These are phyloP conservation scores for Fagus sylvatica DNA, from an alignment of 306 rosid species.

Conservation along the genomic window DNA sequence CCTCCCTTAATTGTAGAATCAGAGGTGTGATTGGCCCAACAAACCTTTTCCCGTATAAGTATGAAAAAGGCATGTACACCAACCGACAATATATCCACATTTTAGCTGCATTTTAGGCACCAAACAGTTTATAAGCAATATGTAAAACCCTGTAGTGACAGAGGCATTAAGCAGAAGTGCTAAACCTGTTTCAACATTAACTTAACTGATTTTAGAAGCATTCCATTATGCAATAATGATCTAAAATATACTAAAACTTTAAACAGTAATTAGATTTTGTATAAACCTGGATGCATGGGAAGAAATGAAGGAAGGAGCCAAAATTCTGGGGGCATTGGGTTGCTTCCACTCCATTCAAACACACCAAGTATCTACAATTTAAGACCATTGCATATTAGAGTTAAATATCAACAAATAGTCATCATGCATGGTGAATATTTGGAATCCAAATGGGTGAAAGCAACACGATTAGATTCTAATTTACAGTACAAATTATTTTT, in stretches of 20 bases:
- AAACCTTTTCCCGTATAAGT: conserved; percentile 69
- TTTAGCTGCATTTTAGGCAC: conserved; percentile 49
- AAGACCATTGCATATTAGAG: conserved; percentile 47
- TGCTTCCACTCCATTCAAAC: too few species aligned
- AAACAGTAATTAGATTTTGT: neutral
- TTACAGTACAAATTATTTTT: too few species aligned
- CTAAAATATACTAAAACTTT: neutral
- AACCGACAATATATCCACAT: conserved; percentile 80
- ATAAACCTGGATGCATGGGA: conserved; percentile 41
- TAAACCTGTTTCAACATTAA: neutral
- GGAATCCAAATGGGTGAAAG: too few species aligned
- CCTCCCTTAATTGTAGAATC: conserved; percentile 54
- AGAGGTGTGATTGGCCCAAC: conserved; percentile 80
- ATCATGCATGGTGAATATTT: too few species aligned
- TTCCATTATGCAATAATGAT: neutral
- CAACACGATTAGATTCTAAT: too few species aligned
- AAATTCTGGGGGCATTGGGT: too few species aligned
- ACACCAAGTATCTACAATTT: conserved; percentile 24
- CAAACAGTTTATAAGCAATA: neutral
- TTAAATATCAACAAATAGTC: too few species aligned
- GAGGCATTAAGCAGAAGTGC: neutral
- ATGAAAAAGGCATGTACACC: conserved; percentile 79
- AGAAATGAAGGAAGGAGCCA: too few species aligned
- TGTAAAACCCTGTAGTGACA: neutral
- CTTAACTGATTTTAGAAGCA: neutral